Conservation (phyloP, 129 eudicot species). For the Centrapalus pauciflorus region DNA sequence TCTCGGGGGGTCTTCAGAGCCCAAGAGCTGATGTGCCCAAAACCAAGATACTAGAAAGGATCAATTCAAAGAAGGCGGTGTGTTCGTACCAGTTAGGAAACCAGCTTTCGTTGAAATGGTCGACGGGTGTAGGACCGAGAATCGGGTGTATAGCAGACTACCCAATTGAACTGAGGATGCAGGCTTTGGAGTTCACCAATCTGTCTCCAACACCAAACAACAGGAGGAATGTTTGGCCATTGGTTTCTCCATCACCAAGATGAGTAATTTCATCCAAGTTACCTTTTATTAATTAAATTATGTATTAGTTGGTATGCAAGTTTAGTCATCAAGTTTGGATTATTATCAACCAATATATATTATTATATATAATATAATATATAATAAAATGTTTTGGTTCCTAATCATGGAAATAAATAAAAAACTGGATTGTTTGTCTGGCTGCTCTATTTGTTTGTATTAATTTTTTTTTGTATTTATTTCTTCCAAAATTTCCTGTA, state of each 20-base stretch:
- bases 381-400: not conserved
- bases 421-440: too few relatives aligned
- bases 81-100: slow-evolving; percentile 68
- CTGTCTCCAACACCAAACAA: slow-evolving; percentile 55
- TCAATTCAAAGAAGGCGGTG: slow-evolving; percentile 68
- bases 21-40: slow-evolving; percentile 67
- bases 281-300: not conserved
- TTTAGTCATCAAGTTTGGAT: slow-evolving; percentile 2
- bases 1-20: slow-evolving; percentile 88
- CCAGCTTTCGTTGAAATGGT: slow-evolving; percentile 81
- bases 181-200: slow-evolving; percentile 77
- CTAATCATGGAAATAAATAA: not conserved
- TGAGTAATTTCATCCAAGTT: not conserved
- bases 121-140: slow-evolving; percentile 89
- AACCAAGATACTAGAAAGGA: slow-evolving; percentile 64
- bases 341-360: not conserved
- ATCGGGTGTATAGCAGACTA: slow-evolving; percentile 95
- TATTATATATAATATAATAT: too few relatives aligned
- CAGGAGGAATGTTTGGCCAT: slow-evolving; percentile 30
- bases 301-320: slow-evolving; percentile 2
- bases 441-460: too few relatives aligned
- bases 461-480: too few relatives aligned
- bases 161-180: slow-evolving; percentile 76
- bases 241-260: slow-evolving; percentile 16
- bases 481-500: too few relatives aligned